Base-by-base conservation (phyloP, 1,284 basidiomycete species). In the Hemileia vastatrix region DNA sequence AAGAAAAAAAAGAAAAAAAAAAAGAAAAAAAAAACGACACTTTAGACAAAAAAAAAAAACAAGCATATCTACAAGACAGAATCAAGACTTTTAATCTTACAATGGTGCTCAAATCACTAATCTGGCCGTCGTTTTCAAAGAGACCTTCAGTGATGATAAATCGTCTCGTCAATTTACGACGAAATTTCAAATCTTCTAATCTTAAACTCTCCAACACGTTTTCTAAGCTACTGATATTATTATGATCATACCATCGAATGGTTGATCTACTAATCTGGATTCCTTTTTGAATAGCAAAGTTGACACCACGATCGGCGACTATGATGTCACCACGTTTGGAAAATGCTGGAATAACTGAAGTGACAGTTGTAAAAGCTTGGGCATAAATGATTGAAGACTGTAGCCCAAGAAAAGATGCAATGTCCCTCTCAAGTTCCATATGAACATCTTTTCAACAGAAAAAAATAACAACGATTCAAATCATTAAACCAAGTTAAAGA, bases 111-210 rank as follows among this genome's bases (percentile, higher is more conserved):
- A 99, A 78, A 77, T 98, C 90, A 54, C 85, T 81, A 82, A 97
- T 90, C 64, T 83, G 83, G 32, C 94, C 94, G 70, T 97, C 92
- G 71, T 86, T 86, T 77, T 97, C 93, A 72, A 96, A 98, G 57
- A 98, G 86, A 56, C 94, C 95, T 76, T 98, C 95, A 0, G 94
- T 93, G 63, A 98, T 84, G 72, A 99, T 98, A 76, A 98, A 98
- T 44, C 90, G 82, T 65, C 92, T 83, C 0, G 91, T 95, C 68
- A 97, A 79, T 4, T 87, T 88, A 6, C 81, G 81, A 53, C 84
- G 83, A 65, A 87, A 85, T 77, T 92, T 88, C 77, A 86, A 87
- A 67, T 86, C 80, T 70, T 97, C 93, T 78, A 88, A 89, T 70
- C 89, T 87, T 9, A 96, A 83, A 63, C 80, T 81, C 67, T 90